Evolutionary conservation across 768 basidiomycete species (phyloP).

Genomic region (Agrocybe chaxingu): DNA sequence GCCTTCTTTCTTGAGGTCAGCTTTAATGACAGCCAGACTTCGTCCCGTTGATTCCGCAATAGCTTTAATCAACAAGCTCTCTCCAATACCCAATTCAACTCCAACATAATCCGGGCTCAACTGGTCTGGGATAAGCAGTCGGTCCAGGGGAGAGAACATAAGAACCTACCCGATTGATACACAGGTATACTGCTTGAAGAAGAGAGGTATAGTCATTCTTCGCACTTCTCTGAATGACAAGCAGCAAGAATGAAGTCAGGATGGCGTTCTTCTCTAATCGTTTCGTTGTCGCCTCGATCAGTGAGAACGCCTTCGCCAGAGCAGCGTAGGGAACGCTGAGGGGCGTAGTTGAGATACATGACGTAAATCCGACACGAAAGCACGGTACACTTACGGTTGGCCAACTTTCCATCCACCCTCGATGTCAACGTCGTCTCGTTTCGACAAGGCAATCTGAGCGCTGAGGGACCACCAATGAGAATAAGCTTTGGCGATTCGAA

Average conservation of each 20-base stretch:
- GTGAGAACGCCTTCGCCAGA: slow-evolving; percentile 79
- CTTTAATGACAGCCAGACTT: slow-evolving; percentile 75
- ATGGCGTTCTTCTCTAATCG: slow-evolving; percentile 89
- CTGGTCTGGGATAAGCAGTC: slow-evolving; percentile 35
- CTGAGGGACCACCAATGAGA: slow-evolving; percentile 28
- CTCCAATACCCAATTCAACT: slow-evolving; percentile 94
- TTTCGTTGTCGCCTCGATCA: slow-evolving; percentile 94
- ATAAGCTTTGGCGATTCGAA: not conserved
- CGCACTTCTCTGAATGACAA: slow-evolving; percentile 85
- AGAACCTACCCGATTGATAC: slow-evolving; percentile 84
- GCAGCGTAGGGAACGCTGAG: slow-evolving; percentile 91
- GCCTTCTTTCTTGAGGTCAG: slow-evolving; percentile 91
- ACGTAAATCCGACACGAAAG: not conserved
- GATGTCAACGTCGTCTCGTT: slow-evolving; percentile 68
- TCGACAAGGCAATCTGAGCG: slow-evolving; percentile 65
- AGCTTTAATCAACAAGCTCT: slow-evolving; percentile 90
- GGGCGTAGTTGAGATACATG: not conserved
- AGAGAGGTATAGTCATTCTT: slow-evolving; percentile 71
- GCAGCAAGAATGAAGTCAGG: slow-evolving; percentile 83
- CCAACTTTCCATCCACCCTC: slow-evolving; percentile 83
- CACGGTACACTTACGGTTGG: slow-evolving; percentile 59
- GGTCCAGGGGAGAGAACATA: not conserved
- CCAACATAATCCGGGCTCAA: slow-evolving; percentile 94
- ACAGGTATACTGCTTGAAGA: slow-evolving; percentile 89
- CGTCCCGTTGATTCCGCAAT: slow-evolving; percentile 96